phyloP scores from a whole-genome alignment of 768 basidiomycete genomes.

The Termitomyces sp. region DNA sequence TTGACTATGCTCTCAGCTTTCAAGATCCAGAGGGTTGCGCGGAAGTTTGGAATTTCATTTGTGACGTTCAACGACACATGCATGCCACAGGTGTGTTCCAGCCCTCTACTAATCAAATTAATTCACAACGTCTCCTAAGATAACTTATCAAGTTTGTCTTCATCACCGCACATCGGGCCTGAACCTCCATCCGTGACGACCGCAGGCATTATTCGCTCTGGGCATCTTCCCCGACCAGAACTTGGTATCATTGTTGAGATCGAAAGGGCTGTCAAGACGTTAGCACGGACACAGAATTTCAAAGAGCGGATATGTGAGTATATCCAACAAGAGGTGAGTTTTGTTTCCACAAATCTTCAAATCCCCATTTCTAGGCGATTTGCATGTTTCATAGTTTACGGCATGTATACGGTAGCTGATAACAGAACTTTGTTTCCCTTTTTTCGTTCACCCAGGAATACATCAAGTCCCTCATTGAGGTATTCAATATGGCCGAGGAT shows the following conservation, averaged over 20 bases:
- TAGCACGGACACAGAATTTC: conserved; percentile 64
- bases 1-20: conserved; percentile 95
- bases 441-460: conserved; percentile 57
- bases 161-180: conserved; percentile 55
- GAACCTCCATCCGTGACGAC: conserved; percentile 56
- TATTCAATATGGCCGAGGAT: conserved; percentile 88
- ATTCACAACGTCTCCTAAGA: conserved; percentile 25
- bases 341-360: conserved; percentile 1
- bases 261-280: conserved; percentile 69
- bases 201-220: conserved; percentile 60
- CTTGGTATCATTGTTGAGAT: conserved; percentile 77
- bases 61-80: conserved; percentile 86
- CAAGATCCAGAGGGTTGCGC: conserved; percentile 93
- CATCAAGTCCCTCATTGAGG: conserved; percentile 78
- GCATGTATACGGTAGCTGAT: conserved; percentile 20
- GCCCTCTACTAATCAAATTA: conserved; percentile 1
- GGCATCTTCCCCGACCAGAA: conserved; percentile 70
- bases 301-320: conserved; percentile 89
- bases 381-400: conserved; percentile 14
- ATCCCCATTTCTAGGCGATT: conserved; percentile 6
- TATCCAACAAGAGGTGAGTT: conserved; percentile 75
- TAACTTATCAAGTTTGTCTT: conserved; percentile 44
- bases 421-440: conserved; percentile 15
- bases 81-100: conserved; percentile 48
- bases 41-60: conserved; percentile 97